Base-by-base conservation (phyloP, 2,329 filamentous ascomycete genomes). In the Penicillium vulpinum region DNA sequence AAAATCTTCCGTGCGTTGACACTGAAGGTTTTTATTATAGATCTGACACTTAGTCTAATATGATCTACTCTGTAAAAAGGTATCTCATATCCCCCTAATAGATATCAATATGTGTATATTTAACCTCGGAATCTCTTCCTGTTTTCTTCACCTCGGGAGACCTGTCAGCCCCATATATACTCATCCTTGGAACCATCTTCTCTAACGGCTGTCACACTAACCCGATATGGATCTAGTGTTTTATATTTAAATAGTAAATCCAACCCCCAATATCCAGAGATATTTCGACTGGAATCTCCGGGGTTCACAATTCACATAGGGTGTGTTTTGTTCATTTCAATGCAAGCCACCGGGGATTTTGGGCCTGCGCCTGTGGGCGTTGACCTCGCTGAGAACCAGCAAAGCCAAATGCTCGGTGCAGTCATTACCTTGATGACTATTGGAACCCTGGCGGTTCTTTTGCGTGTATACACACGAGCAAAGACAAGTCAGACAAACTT, bases 371-470 rank as follows among this genome's bases (percentile, higher is more conserved):
- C 55, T 18, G n/a, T 24, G 5, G 55, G 51, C 10, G n/a, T 58
- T 22, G 39, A 58, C 49, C 46, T 58, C 5, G 33, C 43, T 8
- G 45, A 50, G 33, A 58, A 58, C 18, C 43, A 46, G 26, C 39
- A 47, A 18, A 5, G 38, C 28, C 40, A 48, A 10, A 58, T 49
- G 31, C 45, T 54, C 10, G 45, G 45, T n/a, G 51, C 45, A 16
- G 51, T 50, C 26, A 45, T 48, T 28, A 39, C 51, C 0, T 9
- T 59, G 18, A 59, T 59, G 54, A n/a, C 53, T 4, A 40, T 57
- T 24, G 54, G 49, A 13, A 46, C 50, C 10, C 31, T 59, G 35
- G 49, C 55, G 3, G 57, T 59, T 24, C 24, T 51, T 6, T 21
- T 57, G 6, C 57, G 57, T 11, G 13, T 57, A 6, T 57, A 54